These are phyloP conservation scores for Candida insectalens DNA, from an alignment of 805 yeast genomes.

Conservation along the genomic window DNA sequence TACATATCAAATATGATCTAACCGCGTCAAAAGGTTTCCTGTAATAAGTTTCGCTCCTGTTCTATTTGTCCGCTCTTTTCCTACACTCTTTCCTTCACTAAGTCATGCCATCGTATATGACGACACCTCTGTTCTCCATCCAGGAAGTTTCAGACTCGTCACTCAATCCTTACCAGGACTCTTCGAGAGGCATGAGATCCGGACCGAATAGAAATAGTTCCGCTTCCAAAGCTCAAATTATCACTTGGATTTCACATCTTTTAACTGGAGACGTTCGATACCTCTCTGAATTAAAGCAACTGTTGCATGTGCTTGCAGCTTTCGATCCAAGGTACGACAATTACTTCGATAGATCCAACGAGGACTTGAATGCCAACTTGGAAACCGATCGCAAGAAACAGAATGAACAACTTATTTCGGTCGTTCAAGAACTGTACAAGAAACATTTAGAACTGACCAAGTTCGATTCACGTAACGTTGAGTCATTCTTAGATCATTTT, in stretches of 20 bases:
- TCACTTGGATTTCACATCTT: conserved; percentile 7
- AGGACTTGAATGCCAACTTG: conserved; percentile 17
- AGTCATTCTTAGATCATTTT: conserved; percentile 7
- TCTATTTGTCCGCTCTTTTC: background rate
- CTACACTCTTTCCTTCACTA: background rate
- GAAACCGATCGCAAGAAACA: conserved; percentile 10
- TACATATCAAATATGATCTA: too few relatives aligned
- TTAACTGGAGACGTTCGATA: conserved; percentile 13
- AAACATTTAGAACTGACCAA: conserved; percentile 12
- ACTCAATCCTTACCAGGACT: too few relatives aligned
- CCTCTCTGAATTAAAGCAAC: conserved; percentile 11
- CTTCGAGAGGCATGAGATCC: background rate
- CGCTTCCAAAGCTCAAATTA: conserved; percentile 2
- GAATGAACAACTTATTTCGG: conserved; percentile 12
- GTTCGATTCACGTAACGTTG: conserved; percentile 7
- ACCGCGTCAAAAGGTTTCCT: too few relatives aligned
- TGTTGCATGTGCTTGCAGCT: conserved; percentile 12
- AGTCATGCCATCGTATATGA: conserved; percentile 7
- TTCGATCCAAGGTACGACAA: conserved; percentile 20
- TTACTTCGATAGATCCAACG: conserved; percentile 19
- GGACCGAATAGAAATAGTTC: background rate
- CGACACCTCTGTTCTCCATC: conserved; percentile 15
- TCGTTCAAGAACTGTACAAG: conserved; percentile 8
- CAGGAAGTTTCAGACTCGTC: conserved; percentile 13
- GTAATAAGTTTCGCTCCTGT: too few relatives aligned